Evolutionary conservation across 1,139 yeast species (phyloP).

Genomic region (Kodamaea sp.): DNA sequence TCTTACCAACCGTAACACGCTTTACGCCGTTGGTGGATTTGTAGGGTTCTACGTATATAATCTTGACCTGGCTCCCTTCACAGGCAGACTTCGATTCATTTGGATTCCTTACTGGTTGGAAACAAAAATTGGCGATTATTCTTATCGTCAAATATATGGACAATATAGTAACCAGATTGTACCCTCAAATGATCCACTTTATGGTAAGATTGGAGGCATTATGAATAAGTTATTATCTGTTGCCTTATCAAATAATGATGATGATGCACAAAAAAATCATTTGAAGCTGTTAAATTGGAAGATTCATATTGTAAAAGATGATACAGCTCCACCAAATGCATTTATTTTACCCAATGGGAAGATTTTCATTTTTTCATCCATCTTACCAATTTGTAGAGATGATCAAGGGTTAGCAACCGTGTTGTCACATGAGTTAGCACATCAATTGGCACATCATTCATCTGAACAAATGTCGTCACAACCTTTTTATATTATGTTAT

Average conservation of each 20-base stretch:
- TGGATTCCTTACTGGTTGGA: constrained; percentile 73
- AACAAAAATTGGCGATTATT: constrained; percentile 58
- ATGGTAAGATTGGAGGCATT: constrained; percentile 52
- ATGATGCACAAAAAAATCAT: constrained; percentile 32
- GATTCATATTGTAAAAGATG: constrained; percentile 70
- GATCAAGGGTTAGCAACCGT: constrained; percentile 95
- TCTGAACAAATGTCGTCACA: constrained; percentile 72
- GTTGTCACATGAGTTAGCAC: constrained; percentile 87
- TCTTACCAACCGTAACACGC: constrained; percentile 10
- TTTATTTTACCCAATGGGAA: constrained; percentile 95
- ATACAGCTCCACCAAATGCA: constrained; percentile 84
- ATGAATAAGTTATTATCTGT: constrained; percentile 64
- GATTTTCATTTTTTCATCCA: constrained; percentile 81
- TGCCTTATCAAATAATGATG: constrained; percentile 37
- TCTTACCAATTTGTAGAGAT: constrained; percentile 71
- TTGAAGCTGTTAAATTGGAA: constrained; percentile 61
- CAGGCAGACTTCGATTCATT: constrained; percentile 69
- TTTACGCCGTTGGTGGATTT: constrained; percentile 11
- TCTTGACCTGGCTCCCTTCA: constrained; percentile 78
- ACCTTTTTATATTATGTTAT: constrained; percentile 49
- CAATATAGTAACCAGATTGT: constrained; percentile 47
- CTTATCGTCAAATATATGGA: constrained; percentile 57
- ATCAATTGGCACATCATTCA: constrained; percentile 88
- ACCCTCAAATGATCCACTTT: constrained; percentile 52
- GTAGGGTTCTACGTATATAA: constrained; percentile 56